Base-by-base conservation (phyloP, 2,329 filamentous ascomycete genomes). In the Pestalotiopsis sp. region DNA sequence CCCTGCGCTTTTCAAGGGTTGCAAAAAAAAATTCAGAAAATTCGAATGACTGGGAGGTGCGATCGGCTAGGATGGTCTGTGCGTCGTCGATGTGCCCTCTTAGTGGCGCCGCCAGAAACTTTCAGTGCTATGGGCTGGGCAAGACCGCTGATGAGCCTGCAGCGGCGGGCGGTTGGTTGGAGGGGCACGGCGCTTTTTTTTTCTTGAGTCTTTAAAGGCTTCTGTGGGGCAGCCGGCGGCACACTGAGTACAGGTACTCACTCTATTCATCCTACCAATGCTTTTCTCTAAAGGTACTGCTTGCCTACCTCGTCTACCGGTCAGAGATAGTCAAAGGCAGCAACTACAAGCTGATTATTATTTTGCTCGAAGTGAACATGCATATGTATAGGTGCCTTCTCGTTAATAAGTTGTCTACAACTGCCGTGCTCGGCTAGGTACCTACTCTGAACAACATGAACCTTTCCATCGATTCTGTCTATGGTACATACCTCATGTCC, bases 11-110 rank as follows among this genome's bases (percentile, higher is more conserved):
- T 62, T 62, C 59, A 62, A 62, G 59, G 45, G 45, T 52, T n/a
- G 45, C 17, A 52, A 52, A 62, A 52, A 62, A 62, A 39, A 39
- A 62, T 74, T 73, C 67, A 69, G 67, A 73, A 70, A 70, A 68
- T 70, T 68, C 60, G 31, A 62, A 62, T 62, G 59, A 36, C 27
- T 62, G 59, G 31, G 59, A 62, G 59, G 59, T 62, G 59, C 59
- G 59, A 62, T 27, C 31, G 25, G 27, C 25, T 27, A 14, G 13
- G 25, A 20, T 62, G 59, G 59, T 13, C 59, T 17, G 59, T 62
- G 59, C 59, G 39, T 20, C 14, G 11, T 27, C 17, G 57, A 59
- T 23, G 23, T 59, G 57, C 23, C 23, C 57, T 59, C 25, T 59
- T 23, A 23, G 20, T 36, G 25, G 57, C 12, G 17, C 57, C 23